Base-by-base conservation (phyloP, 2,329 filamentous ascomycete genomes). In the Pseudogymnoascus sp. region DNA sequence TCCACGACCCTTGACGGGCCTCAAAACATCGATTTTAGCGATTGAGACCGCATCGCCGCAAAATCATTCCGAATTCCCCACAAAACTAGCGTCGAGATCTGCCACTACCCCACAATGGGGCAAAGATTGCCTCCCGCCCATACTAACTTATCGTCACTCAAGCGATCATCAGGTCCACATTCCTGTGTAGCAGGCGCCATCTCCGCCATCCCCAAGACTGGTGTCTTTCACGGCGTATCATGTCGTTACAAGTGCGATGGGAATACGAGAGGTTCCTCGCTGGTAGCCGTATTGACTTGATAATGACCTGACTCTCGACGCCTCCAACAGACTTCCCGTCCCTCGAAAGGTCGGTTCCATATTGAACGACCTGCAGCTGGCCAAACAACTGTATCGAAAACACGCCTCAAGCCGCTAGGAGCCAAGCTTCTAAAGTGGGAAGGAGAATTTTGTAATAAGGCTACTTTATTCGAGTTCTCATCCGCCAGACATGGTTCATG, bases 81-180 rank as follows among this genome's bases (percentile, higher is more conserved):
- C 50, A 33, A 7, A 56, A 56, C n/a, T 56, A 35, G 50, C 10
- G 50, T 56, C 26, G 10, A 56, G 28, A 56, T 56, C 50, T 19
- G 28, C 50, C 50, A 35, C 50, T 56, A 56, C 50, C 50, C 50
- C 50, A 22, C 28, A 56, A 56, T 33, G 50, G 28, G 50, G 50
- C 16, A 56, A 56, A 56, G 50, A 56, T 56, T 56, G n/a, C 28
- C 26, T 33, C 50, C 28, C 28, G 28, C 28, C 14, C n/a, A 14
- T 33, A 2, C n/a, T 56, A 56, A 33, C 16, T 33, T 56, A 19
- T 33, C 50, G 28, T 56, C 50, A 56, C 16, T 19, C 28, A 14
- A 33, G 28, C 16, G 50, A 56, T 56, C 50, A 56, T 56, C 50
- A 56, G 50, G 50, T 35, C 28, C 50, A 56, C 50, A 56, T 22